A percentile compares a stretch with the other conserved stretches of the same genome.
phyloP scores from a whole-genome alignment of 192 early-diverging fungal species.

The Geranomyces variabilis region DNA sequence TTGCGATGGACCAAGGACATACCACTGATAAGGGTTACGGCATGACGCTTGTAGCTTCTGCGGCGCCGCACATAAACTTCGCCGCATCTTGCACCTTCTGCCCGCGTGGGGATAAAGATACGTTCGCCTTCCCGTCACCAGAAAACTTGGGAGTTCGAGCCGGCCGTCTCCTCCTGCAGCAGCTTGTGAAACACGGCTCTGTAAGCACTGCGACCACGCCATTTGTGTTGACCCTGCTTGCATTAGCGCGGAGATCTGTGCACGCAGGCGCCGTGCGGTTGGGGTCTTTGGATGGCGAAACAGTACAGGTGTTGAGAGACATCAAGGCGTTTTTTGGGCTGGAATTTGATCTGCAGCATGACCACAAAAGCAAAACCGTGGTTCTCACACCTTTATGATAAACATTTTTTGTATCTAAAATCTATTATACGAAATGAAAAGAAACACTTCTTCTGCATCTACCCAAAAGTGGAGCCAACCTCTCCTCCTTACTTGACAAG shows the following conservation, averaged over 20 bases:
- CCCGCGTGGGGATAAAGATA: background rate
- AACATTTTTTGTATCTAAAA: no score
- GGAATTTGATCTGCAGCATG: slow-evolving; percentile 84
- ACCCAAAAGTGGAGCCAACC: no score
- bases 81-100: slow-evolving; percentile 16
- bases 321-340: slow-evolving; percentile 83
- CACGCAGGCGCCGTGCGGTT: background rate
- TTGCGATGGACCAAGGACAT: background rate
- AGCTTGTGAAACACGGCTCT: slow-evolving; percentile 83
- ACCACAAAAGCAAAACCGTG: slow-evolving; percentile 66
- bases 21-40: background rate
- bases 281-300: slow-evolving; percentile 78
- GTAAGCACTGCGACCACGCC: slow-evolving; percentile 87
- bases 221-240: slow-evolving; percentile 82
- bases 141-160: slow-evolving; percentile 84
- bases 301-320: slow-evolving; percentile 85
- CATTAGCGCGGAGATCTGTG: slow-evolving; percentile 49
- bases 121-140: slow-evolving; percentile 60
- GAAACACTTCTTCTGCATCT: no score
- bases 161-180: slow-evolving; percentile 75
- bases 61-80: background rate
- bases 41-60: slow-evolving; percentile 15
- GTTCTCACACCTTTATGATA: slow-evolving; percentile 59
- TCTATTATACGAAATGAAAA: no score
- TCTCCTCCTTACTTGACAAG: no score